Evolutionary conservation across 2,329 filamentous ascomycete genomes (phyloP), one percentile per base, ranked within the genome.

Genomic region (Davidsoniella neocaledoniae): DNA sequence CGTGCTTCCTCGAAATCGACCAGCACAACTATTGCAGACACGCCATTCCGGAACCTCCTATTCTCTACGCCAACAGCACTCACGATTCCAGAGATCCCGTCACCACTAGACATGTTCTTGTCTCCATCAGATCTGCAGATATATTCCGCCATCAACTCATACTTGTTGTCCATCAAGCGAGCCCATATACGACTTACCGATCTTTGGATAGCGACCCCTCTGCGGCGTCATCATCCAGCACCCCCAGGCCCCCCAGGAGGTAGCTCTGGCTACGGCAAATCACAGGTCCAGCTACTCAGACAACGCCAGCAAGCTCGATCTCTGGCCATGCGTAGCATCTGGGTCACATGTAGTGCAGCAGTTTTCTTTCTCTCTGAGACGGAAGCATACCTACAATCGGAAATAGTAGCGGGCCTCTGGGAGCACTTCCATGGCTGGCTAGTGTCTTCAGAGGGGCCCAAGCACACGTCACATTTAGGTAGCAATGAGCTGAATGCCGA

Each of bases 311-410:
- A 77, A 23, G 61, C 67, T 14, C 74, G 90, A 16, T 72, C 75
- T 4, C 70, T 72, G 33, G 73, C 76, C 0, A 83, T 94, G 72
- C 78, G 91, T 14, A 82, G 79, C 55, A 76, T 90, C 1, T 98
- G 91, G 91, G 90, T 87, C 0, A 93, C 86, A 0, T 82, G 83
- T 57, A 87, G 84, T 59, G 84, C 87, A 2, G 82, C 86, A 1
- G 76, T 94, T 3, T 95, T 94, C 65, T 83, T 96, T 57, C 70
- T 96, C 3, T 86, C 84, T 0, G 88, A 95, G 61, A 81, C 86
- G 12, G 83, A 90, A 56, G 79, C 79, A 2, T 96, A 94, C 58
- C 78, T 96, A 42, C 90, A 95, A 62, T 86, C 84, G 1, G 87
- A 94, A 59, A 81, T 96, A 5, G 81, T 95, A 12, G 77, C 80